Base-by-base conservation (phyloP, 768 basidiomycete species). In the Fibroporia radiculosa region DNA sequence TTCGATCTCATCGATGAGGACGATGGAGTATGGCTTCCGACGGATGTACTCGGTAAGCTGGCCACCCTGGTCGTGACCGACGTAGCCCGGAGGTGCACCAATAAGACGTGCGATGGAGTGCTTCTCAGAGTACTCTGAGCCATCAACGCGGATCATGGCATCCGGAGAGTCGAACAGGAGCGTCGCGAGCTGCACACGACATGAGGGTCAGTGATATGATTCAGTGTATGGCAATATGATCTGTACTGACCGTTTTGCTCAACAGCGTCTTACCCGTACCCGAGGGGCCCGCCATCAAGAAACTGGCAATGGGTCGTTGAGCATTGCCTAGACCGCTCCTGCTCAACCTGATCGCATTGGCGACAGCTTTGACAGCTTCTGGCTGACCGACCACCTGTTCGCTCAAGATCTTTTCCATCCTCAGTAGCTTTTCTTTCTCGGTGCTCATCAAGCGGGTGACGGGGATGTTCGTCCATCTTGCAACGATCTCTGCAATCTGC, bases 21-120 rank as follows among this genome's bases (percentile, higher is more conserved):
- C 72, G 54, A 91, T 90, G 47, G 76, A 79, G 61, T 93, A 96
- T 1, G 92, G 92, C 61, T 91, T 88, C 48, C 93, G 79, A 40
- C 92, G 79, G 40, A 95, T 81, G 55, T 93, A 93, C 67, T 96
- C 93, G 3, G 93, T 95, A 37, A 96, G 73, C 60, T 93, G 91
- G 7, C 93, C 89, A 8, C 89, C 88, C 26, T 80, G 73, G 56
- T 95, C 91, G 60, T 95, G 80, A 1, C 93, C 95, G 32, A 97
- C 83, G 59, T 95, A 97, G 29, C 93, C 87, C 42, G 87, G 85
- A 44, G 87, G 87, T n/a, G 76, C 69, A 33, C 76, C 76, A 42
- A 86, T 79, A 38, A 86, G 69, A 28, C 84, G 71, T n/a, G 81
- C 72, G 45, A 87, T 75, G 5, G 82, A 74, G 53, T 87, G 85